Evolutionary conservation across 306 rosid species (phyloP).

Genomic region (Sicyos baderoa): DNA sequence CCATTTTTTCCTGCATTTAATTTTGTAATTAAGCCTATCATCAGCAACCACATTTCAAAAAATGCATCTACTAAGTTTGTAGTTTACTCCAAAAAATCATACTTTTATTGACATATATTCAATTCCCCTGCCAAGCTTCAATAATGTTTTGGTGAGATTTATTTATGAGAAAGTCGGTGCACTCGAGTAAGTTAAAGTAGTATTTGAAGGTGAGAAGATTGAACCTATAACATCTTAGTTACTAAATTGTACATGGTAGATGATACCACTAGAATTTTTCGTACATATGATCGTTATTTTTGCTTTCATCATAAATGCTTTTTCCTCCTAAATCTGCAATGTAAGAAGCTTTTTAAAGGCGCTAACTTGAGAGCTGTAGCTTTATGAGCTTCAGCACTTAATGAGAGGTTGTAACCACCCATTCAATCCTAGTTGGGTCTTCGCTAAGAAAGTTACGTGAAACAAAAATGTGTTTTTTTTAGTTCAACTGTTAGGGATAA

Average conservation of each 20-base stretch:
- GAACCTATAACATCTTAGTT: too few relatives aligned
- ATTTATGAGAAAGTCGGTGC: too few relatives aligned
- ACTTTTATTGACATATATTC: background rate
- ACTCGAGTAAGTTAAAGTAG: too few relatives aligned
- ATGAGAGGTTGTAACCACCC: slow-evolving; percentile 10
- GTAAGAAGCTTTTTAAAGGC: background rate
- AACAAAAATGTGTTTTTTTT: background rate
- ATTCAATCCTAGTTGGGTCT: background rate
- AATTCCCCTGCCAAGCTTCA: background rate
- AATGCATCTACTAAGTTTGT: background rate
- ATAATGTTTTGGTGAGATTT: too few relatives aligned
- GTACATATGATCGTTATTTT: too few relatives aligned
- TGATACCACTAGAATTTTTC: too few relatives aligned
- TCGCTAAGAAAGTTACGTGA: background rate
- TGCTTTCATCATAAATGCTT: background rate
- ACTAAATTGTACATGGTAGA: too few relatives aligned
- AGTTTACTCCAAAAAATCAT: background rate
- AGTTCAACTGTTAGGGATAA: too few relatives aligned
- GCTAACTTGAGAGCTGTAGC: background rate
- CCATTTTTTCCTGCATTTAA: slow-evolving; percentile 38
- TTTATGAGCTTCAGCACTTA: slow-evolving; percentile 6
- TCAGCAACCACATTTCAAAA: background rate
- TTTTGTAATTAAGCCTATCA: background rate
- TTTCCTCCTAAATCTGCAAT: background rate
- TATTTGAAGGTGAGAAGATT: too few relatives aligned